Conservation (phyloP, 1,139 yeast species). For the Magnusiomyces ingens region DNA sequence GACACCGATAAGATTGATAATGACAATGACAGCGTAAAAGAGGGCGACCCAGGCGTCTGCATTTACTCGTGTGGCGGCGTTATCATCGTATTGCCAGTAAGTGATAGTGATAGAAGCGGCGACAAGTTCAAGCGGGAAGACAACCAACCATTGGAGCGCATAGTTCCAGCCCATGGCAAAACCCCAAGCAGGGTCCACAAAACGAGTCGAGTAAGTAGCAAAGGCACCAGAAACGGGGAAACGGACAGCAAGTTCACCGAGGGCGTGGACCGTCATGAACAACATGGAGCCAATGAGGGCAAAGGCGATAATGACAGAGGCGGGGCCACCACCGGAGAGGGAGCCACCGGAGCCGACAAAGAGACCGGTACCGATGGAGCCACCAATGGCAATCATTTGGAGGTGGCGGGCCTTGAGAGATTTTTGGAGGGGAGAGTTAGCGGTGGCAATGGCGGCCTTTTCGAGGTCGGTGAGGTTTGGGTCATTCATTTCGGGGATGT, state of each 20-base stretch:
- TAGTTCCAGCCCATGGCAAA: constrained; percentile 82
- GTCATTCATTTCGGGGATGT: constrained; percentile 57
- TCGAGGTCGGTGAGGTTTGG: constrained; percentile 55
- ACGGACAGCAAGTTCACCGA: constrained; percentile 56
- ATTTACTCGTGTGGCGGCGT: constrained; percentile 41
- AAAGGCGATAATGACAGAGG: constrained; percentile 54
- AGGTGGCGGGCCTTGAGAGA: constrained; percentile 60
- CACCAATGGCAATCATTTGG: constrained; percentile 85
- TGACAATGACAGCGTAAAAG: constrained; percentile 51
- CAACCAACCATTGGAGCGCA: constrained; percentile 68
- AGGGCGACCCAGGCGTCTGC: constrained; percentile 62
- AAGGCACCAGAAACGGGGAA: constrained; percentile 60
- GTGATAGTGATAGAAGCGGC: constrained; percentile 67
- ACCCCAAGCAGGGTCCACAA: constrained; percentile 60
- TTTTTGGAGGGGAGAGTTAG: constrained; percentile 63
- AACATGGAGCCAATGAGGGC: constrained; percentile 38
- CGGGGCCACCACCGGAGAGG: constrained; percentile 57
- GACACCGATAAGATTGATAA: constrained; percentile 62
- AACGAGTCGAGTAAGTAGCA: constrained; percentile 47
- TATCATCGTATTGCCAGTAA: constrained; percentile 52
- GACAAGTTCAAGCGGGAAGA: constrained; percentile 66
- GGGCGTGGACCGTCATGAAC: constrained; percentile 49
- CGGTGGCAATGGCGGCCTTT: constrained; percentile 57
- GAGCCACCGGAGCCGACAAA: constrained; percentile 62
- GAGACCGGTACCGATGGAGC: constrained; percentile 73